These are phyloP conservation scores for Plectosphaerella plurivora DNA, from an alignment of 2,329 filamentous ascomycete species.

Conservation along the genomic window DNA sequence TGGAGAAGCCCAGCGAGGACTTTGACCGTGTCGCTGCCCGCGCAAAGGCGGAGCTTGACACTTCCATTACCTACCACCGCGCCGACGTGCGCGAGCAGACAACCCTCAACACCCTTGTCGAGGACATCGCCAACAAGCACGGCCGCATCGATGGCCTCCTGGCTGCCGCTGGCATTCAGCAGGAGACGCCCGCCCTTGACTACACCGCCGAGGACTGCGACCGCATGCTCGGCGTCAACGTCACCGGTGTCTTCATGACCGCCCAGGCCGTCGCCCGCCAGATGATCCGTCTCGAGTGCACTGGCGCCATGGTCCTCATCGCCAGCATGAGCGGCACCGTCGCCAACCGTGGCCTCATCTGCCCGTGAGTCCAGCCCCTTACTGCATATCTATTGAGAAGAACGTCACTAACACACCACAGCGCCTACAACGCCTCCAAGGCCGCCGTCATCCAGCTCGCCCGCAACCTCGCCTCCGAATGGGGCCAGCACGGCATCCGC, in stretches of 20 bases:
- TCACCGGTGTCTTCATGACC: conserved; percentile 82
- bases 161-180: conserved; percentile 67
- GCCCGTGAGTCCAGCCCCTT: too few species aligned
- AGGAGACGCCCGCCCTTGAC: conserved; percentile 78
- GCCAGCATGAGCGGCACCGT: conserved; percentile 67
- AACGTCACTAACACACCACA: not conserved
- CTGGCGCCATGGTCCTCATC: conserved; percentile 61
- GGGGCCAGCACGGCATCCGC: conserved; percentile 51
- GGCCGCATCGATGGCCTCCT: conserved; percentile 77
- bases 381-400: too few species aligned
- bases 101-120: conserved; percentile 62
- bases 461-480: conserved; percentile 47
- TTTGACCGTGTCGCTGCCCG: conserved; percentile 63
- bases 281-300: conserved; percentile 52
- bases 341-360: conserved; percentile 57
- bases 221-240: conserved; percentile 77
- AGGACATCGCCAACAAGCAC: conserved; percentile 63
- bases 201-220: conserved; percentile 72
- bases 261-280: conserved; percentile 84
- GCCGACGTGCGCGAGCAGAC: conserved; percentile 75
- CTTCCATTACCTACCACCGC: conserved; percentile 67
- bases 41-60: conserved; percentile 60
- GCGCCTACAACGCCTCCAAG: conserved; percentile 49
- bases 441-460: conserved; percentile 47
- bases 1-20: conserved; percentile 45